Conservation (phyloP, 202 grass and related monocot species). For the Panicum virgatum region DNA sequence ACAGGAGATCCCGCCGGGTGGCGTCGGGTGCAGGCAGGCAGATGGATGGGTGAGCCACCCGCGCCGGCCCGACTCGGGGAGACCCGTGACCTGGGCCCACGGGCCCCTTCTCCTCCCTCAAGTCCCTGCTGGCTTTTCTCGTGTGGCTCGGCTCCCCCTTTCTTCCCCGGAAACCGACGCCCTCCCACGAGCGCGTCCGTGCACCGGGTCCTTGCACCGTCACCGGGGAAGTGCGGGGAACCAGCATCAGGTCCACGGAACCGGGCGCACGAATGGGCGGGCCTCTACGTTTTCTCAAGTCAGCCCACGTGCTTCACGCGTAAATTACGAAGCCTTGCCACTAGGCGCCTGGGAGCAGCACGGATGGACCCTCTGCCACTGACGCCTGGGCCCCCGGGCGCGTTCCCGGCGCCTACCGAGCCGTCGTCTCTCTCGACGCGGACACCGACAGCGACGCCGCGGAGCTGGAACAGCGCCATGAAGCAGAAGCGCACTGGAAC, state of each 20-base stretch:
- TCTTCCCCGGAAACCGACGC: conserved; percentile 8
- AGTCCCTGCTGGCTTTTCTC: neutral
- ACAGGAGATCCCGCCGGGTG: conserved; percentile 25
- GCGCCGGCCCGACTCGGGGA: neutral
- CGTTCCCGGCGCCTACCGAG: neutral
- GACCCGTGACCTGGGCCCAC: conserved; percentile 33
- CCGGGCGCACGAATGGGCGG: neutral
- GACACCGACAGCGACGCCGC: neutral
- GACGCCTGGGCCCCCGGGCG: neutral
- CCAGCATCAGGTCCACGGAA: neutral
- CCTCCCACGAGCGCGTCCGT: neutral
- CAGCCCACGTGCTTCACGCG: neutral
- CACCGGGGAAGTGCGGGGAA: too few relatives aligned
- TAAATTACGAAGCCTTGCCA: conserved; percentile 6
- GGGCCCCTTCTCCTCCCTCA: neutral
- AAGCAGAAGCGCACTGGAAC: neutral
- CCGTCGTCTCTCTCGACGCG: neutral
- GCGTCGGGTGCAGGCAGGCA: neutral
- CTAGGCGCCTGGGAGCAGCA: neutral
- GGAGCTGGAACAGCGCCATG: neutral
- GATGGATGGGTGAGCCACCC: conserved; percentile 37
- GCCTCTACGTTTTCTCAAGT: neutral
- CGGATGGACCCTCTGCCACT: neutral
- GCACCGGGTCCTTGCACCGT: neutral
- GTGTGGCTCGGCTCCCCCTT: too few relatives aligned